Conservation (phyloP, 768 basidiomycete species). For the Auricularia sp. region DNA sequence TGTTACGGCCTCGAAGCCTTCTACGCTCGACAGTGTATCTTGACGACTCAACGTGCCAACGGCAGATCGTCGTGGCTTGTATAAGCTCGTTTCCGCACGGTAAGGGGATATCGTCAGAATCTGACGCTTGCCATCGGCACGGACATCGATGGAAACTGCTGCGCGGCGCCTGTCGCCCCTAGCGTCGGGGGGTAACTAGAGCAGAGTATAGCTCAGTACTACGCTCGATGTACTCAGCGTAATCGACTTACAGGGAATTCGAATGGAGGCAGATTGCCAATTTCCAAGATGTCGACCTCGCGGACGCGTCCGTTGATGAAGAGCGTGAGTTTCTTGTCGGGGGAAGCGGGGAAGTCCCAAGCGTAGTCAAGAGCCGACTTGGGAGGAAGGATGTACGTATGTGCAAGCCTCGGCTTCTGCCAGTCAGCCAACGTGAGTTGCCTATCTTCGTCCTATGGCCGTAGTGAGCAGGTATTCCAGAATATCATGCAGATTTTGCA, state of each 20-base stretch:
- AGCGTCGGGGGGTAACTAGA: neutral
- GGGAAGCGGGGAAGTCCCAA: conserved; percentile 87
- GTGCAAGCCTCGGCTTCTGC: conserved; percentile 8
- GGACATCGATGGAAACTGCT: conserved; percentile 81
- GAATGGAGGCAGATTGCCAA: conserved; percentile 85
- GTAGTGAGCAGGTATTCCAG: conserved; percentile 12
- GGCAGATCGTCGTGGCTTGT: conserved; percentile 55
- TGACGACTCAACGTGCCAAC: conserved; percentile 44
- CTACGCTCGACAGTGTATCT: conserved; percentile 61
- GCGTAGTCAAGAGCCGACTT: conserved; percentile 60
- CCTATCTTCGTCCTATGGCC: conserved; percentile 32
- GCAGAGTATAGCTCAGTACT: neutral
- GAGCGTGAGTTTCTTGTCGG: conserved; percentile 69
- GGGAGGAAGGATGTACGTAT: conserved; percentile 45
- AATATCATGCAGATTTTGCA: conserved; percentile 4
- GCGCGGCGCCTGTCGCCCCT: conserved; percentile 8
- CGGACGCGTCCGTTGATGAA: conserved; percentile 50
- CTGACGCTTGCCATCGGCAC: conserved; percentile 80
- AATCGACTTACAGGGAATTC: conserved; percentile 55
- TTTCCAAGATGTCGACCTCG: conserved; percentile 86
- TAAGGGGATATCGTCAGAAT: conserved; percentile 82
- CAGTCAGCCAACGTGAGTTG: conserved; percentile 31
- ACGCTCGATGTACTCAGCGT: no score
- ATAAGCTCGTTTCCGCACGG: conserved; percentile 73
- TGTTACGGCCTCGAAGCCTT: conserved; percentile 77